Percentiles rank a stretch among this genome's conserved stretches.
Conservation (phyloP, 2,329 filamentous ascomycete species). For the Hypoxylon sp. region DNA sequence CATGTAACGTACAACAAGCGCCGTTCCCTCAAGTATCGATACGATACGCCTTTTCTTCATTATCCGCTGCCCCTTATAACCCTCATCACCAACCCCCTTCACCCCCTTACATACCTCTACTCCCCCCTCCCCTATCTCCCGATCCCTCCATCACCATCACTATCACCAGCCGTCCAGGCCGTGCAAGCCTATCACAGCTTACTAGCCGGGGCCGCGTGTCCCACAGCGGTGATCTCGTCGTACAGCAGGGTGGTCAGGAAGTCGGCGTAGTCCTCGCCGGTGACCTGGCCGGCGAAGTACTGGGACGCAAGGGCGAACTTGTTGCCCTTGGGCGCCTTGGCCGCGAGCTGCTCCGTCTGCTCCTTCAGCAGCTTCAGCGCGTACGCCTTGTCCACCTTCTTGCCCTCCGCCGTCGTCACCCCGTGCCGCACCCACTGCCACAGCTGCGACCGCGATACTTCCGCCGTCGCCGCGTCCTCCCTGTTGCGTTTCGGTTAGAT, state of each 20-base stretch:
- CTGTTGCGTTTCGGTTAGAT: slow-evolving; percentile 53
- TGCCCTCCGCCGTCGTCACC: slow-evolving; percentile 86
- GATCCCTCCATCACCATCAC: not conserved
- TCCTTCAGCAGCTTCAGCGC: slow-evolving; percentile 89
- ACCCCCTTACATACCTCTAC: not conserved
- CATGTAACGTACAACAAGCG: slow-evolving; percentile 33
- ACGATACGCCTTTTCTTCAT: slow-evolving; percentile 8
- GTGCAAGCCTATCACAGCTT: slow-evolving; percentile 47
- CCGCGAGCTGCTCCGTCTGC: slow-evolving; percentile 80
- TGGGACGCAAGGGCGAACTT: slow-evolving; percentile 92
- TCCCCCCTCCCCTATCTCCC: not conserved
- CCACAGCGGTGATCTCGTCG: slow-evolving; percentile 56
- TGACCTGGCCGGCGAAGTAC: slow-evolving; percentile 94
- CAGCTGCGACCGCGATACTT: slow-evolving; percentile 93
- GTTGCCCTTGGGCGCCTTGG: slow-evolving; percentile 86
- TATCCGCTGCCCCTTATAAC: not conserved
- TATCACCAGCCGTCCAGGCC: not conserved
- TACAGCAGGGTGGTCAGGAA: slow-evolving; percentile 78
- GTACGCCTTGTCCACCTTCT: slow-evolving; percentile 93
- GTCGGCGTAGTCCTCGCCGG: slow-evolving; percentile 97
- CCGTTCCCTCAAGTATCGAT: slow-evolving; percentile 6
- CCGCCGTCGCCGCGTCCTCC: slow-evolving; percentile 96
- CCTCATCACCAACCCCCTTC: not conserved
- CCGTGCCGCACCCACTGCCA: slow-evolving; percentile 93
- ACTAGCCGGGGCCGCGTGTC: slow-evolving; percentile 52